Percentiles rank a stretch among this genome's conserved stretches.
phyloP scores from a whole-genome alignment of 805 yeast species.

The Zygosaccharomyces pseudorouxii region DNA sequence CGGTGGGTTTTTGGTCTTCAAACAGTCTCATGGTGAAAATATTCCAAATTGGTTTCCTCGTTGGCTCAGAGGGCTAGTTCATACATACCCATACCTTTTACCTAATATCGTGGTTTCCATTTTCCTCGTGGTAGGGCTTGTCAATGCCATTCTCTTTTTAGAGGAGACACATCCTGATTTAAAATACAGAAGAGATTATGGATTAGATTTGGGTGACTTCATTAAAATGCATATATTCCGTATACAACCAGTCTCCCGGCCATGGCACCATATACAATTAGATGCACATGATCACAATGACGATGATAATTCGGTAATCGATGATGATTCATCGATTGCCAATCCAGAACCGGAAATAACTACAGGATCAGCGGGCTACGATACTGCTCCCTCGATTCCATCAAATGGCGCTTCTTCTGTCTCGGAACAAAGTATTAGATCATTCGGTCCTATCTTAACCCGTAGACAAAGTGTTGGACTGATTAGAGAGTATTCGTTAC shows the following conservation, averaged over 20 bases:
- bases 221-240: conserved; percentile 19
- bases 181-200: conserved; percentile 40
- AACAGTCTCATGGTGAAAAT: conserved; percentile 33
- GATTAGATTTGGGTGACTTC: conserved; percentile 44
- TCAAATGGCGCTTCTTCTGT: conserved; percentile 8
- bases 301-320: background rate
- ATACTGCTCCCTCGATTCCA: conserved; percentile 16
- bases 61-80: conserved; percentile 30
- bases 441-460: conserved; percentile 25
- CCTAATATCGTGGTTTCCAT: conserved; percentile 47
- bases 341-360: background rate
- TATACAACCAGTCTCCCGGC: conserved; percentile 22
- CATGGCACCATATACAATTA: conserved; percentile 22
- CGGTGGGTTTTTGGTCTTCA: conserved; percentile 50
- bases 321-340: background rate
- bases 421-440: conserved; percentile 26
- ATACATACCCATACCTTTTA: conserved; percentile 46
- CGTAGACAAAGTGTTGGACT: conserved; percentile 34
- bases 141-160: conserved; percentile 43
- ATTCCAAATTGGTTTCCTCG: conserved; percentile 17
- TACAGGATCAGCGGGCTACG: conserved; percentile 4
- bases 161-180: conserved; percentile 49
- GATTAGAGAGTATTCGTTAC: conserved; percentile 32
- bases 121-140: conserved; percentile 36
- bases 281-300: background rate